Evolutionary conservation across 2,329 filamentous ascomycete genomes (phyloP), one percentile per base, ranked within the genome.

Genomic region (Cryphonectria nitschkei): DNA sequence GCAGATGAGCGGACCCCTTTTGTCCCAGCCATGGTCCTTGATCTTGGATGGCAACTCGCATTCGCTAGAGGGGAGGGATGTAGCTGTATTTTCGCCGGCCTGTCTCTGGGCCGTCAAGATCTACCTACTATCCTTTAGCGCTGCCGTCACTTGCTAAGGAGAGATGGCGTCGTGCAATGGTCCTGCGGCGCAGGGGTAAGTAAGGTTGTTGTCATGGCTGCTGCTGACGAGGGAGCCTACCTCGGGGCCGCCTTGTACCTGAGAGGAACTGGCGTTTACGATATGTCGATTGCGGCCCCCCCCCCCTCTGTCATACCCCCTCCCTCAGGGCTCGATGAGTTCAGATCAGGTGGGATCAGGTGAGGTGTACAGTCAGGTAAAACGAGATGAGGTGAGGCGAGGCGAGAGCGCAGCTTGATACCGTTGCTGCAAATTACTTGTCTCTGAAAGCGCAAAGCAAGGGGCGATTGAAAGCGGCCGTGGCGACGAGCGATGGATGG

Each of bases 381-480:
- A 52, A 46, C 60, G 46, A 64, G 62, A 16, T 29, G n/a, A 46
- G n/a, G 29, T 43, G 16, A 37, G 68, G 34, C 46, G 68, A 61
- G 56, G 56, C 22, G 58, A 61, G 58, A 61, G 58, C 58, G 34
- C 34, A 32, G 29, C 34, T 9, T 39, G 58, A 39, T 37, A 39
- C 16, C 29, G 34, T 39, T n/a, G 58, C 16, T 39, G 34, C 26
- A 39, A 32, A 37, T 61, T 61, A 61, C 34, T 61, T 50, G 46
- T 50, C 32, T 61, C 29, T 32, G 58, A 37, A 16, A n/a, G 58
- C 58, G 58, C 22, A 61, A 61, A 61, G 58, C 58, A 61, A 61
- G 58, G 58, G 58, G 32, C 32, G 6, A 61, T 3, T 22, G 56
- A 7, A 32, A 61, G 58, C 32, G 32, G 32, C 58, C 58, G 58